These are phyloP conservation scores for Emydomyces testavorans DNA, from an alignment of 2,329 filamentous ascomycete species.

Conservation along the genomic window DNA sequence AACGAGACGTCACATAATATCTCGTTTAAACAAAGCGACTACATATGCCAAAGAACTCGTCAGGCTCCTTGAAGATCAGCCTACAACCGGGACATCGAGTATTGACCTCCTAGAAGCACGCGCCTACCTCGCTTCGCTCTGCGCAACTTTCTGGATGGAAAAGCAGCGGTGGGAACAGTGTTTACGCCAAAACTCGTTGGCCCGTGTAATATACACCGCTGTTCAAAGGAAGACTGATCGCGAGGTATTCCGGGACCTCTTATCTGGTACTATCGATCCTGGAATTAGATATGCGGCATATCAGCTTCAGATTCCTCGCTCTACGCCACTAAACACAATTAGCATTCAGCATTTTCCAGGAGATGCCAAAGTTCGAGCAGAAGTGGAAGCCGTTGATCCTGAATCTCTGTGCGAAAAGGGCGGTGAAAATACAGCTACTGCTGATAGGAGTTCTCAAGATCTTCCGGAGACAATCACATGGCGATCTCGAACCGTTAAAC, in stretches of 20 bases:
- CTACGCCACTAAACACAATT: conserved; percentile 66
- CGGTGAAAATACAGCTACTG: conserved; percentile 37
- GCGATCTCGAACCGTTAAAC: conserved; percentile 72
- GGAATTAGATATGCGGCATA: conserved; percentile 92
- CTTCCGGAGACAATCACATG: conserved; percentile 68
- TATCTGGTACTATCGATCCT: conserved; percentile 78
- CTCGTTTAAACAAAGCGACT: conserved; percentile 69
- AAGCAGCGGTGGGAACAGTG: conserved; percentile 76
- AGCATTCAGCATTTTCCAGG: conserved; percentile 66
- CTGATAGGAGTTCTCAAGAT: conserved; percentile 36
- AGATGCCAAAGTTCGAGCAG: conserved; percentile 48
- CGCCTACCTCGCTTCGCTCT: conserved; percentile 68
- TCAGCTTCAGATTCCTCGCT: conserved; percentile 76
- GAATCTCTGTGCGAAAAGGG: conserved; percentile 52
- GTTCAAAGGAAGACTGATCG: conserved; percentile 53
- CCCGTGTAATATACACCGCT: conserved; percentile 71
- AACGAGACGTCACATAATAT: conserved; percentile 77
- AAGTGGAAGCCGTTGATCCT: conserved; percentile 60
- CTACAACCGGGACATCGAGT: conserved; percentile 52
- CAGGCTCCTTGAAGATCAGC: conserved; percentile 51
- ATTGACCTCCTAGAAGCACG: conserved; percentile 71
- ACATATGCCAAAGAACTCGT: conserved; percentile 58
- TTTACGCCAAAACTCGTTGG: conserved; percentile 61
- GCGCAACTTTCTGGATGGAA: conserved; percentile 71
- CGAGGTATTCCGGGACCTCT: conserved; percentile 73